Evolutionary conservation across 306 rosid genomes (phyloP).

Genomic region (Pterocarpus santalinus): DNA sequence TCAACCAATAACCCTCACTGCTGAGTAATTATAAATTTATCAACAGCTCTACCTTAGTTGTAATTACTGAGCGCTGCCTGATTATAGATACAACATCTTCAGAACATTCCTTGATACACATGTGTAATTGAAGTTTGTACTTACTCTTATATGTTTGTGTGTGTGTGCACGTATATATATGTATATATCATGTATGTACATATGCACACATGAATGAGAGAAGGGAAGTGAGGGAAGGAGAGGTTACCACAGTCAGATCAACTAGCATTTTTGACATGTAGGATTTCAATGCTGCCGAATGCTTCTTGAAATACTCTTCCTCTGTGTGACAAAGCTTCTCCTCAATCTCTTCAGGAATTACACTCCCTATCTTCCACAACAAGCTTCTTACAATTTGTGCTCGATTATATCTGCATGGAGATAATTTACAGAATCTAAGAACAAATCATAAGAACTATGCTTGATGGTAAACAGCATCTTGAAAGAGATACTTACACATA

Average conservation of each 20-base stretch:
- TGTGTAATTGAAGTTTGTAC: slow-evolving; percentile 9
- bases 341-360: slow-evolving; percentile 77
- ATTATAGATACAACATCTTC: slow-evolving; percentile 22
- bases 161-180: not conserved
- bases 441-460: slow-evolving; percentile 5
- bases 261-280: slow-evolving; percentile 71
- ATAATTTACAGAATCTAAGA: slow-evolving; percentile 31
- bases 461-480: slow-evolving; percentile 27
- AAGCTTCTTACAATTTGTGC: slow-evolving; percentile 70
- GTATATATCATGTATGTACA: not conserved
- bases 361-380: slow-evolving; percentile 84
- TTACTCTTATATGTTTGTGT: slow-evolving; percentile 4
- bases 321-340: slow-evolving; percentile 79
- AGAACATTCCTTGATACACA: slow-evolving; percentile 12
- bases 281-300: slow-evolving; percentile 68
- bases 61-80: not conserved
- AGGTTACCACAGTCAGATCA: slow-evolving; percentile 86
- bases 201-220: not conserved
- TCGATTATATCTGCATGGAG: slow-evolving; percentile 68
- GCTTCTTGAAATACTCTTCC: slow-evolving; percentile 80
- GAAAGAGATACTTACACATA: slow-evolving; percentile 62
- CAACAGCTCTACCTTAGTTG: not conserved
- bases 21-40: not conserved
- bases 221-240: not conserved
- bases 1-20: not conserved